These are phyloP conservation scores for Penicillium crustosum DNA, from an alignment of 2,329 filamentous ascomycete genomes.

Conservation along the genomic window DNA sequence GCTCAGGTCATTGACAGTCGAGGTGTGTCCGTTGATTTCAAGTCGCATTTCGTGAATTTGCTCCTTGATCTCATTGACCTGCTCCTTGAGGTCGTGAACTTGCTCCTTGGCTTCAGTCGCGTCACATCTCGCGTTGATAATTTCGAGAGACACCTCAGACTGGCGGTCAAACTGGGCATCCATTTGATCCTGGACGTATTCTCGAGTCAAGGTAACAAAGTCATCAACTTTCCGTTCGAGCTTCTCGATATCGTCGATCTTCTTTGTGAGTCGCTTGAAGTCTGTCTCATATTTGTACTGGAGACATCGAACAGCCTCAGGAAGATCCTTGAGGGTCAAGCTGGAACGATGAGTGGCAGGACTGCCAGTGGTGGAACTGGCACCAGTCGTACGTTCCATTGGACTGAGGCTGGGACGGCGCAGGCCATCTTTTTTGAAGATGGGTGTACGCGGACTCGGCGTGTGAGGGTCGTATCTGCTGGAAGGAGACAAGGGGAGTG, in stretches of 20 bases:
- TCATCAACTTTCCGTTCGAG: background rate
- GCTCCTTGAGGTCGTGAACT: background rate
- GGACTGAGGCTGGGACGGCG: background rate
- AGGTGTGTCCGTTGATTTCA: slow-evolving; percentile 8
- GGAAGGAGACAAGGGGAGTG: background rate
- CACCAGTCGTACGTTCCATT: background rate
- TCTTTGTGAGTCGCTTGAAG: background rate
- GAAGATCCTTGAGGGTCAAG: background rate
- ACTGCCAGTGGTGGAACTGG: background rate
- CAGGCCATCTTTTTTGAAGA: background rate
- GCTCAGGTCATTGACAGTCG: slow-evolving; percentile 9
- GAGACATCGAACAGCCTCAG: background rate
- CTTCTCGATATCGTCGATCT: background rate
- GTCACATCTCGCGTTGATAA: background rate
- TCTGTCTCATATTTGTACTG: background rate
- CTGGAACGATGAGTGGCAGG: background rate
- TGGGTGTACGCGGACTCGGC: background rate
- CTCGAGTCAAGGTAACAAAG: background rate
- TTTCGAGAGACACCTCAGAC: background rate
- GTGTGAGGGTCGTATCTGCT: background rate
- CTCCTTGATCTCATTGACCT: background rate
- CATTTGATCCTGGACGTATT: background rate
- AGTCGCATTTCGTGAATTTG: slow-evolving; percentile 8
- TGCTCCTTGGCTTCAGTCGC: background rate
- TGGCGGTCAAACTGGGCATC: background rate